phyloP scores from a whole-genome alignment of 805 yeast genomes.

The Cyberlindnera petersonii region DNA sequence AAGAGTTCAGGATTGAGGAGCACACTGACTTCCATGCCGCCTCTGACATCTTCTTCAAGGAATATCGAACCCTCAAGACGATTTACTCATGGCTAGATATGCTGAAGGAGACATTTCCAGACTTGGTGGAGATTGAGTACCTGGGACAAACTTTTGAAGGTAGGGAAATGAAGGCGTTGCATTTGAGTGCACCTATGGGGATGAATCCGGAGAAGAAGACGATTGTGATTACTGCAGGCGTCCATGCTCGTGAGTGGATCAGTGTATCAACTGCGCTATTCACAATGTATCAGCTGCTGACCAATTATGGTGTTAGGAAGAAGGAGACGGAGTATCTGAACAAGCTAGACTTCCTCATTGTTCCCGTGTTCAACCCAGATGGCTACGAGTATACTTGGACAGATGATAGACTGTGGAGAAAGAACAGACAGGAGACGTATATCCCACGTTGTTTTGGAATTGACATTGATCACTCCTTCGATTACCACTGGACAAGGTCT shows the following conservation, averaged over 20 bases:
- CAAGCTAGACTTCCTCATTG: slow-evolving; percentile 64
- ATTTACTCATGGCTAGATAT: slow-evolving; percentile 71
- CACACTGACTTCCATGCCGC: slow-evolving; percentile 15
- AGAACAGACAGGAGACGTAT: slow-evolving; percentile 75
- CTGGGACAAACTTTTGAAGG: slow-evolving; percentile 79
- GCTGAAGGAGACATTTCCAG: slow-evolving; percentile 58
- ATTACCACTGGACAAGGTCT: slow-evolving; percentile 63
- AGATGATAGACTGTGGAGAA: slow-evolving; percentile 79
- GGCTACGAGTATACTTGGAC: slow-evolving; percentile 86
- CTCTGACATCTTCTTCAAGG: slow-evolving; percentile 61
- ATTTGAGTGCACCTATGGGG: slow-evolving; percentile 49
- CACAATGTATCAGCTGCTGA: slow-evolving; percentile 44
- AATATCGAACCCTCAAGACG: slow-evolving; percentile 62
- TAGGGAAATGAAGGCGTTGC: slow-evolving; percentile 62
- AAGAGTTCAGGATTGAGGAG: slow-evolving; percentile 8
- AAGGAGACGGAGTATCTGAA: slow-evolving; percentile 47
- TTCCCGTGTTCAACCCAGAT: slow-evolving; percentile 88
- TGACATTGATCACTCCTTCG: slow-evolving; percentile 83
- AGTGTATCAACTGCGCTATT: slow-evolving; percentile 67
- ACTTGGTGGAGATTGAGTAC: slow-evolving; percentile 55
- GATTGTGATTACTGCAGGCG: slow-evolving; percentile 75
- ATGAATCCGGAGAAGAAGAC: slow-evolving; percentile 49
- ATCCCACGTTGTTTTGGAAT: slow-evolving; percentile 70
- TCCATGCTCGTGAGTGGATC: slow-evolving; percentile 91
- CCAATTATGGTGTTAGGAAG: slow-evolving; percentile 39